Evolutionary conservation across 192 early-diverging fungal genomes (phyloP), one percentile per base, ranked within the genome.

Genomic region (Gigaspora rosea): DNA sequence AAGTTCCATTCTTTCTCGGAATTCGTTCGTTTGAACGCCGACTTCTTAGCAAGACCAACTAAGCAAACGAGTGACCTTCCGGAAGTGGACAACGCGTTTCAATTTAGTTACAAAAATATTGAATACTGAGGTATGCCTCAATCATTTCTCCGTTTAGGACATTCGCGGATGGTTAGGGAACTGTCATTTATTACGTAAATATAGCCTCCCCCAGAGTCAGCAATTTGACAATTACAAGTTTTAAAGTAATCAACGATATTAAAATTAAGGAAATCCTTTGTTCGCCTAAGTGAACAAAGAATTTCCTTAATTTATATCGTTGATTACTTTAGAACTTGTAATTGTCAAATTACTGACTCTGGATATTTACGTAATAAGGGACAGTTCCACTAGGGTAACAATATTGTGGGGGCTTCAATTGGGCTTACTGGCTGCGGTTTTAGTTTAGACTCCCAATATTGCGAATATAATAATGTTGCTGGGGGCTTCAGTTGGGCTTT

Each of bases 1-100:
- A 36, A 36, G 33, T 35, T 35, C 66, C 66, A 11, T 68, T n/a
- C 35, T 68, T 67, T 67, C 22, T 67, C 66, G 41, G 35, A 68
- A 68, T 68, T 68, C 9, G 66, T 68, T 68, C 66, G 12, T 10
- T 68, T 68, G 62, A 63, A 63, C 20, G 20, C 35, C 20, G 62
- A 63, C 62, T 63, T 63, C 35, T 2, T 63, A 63, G 62, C 62
- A 12, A 63, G 62, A 20, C 20, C n/a, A 63, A n/a, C 20, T 63
- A n/a, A 1, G 2, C 62, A 63, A 47, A 47, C 65, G 46, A 67
- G 65, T 67, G 65, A 67, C 65, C 65, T 67, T 67, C 35, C 27
- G 46, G 65, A 33, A 67, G 22, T 67, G 65, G 65, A 67, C 27
- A 67, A 67, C 18, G 65, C 65, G 65, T 67, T 67, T 67, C 65